Percentiles rank a stretch among this genome's conserved stretches.
These are phyloP conservation scores for Herpetospermum pedunculosum DNA, from an alignment of 306 rosid genomes.

Conservation along the genomic window DNA sequence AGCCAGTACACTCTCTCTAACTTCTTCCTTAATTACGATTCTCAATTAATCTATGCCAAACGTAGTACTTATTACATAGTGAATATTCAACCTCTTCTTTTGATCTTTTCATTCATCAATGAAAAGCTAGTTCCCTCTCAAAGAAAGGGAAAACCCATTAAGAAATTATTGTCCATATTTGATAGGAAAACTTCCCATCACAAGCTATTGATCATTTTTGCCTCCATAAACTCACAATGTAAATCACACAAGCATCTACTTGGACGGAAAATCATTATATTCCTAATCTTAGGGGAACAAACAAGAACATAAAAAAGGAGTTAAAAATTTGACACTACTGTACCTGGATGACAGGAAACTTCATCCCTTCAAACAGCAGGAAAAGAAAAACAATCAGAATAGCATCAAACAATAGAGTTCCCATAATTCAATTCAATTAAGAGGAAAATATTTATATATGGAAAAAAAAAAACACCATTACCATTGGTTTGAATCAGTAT, in stretches of 20 bases:
- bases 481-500: background rate
- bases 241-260: background rate
- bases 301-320: background rate
- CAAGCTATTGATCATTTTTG: background rate
- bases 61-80: background rate
- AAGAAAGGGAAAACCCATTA: background rate
- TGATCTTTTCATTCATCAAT: background rate
- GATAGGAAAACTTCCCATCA: background rate
- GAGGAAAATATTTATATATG: background rate
- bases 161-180: background rate
- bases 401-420: background rate
- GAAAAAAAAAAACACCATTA: background rate
- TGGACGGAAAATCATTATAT: background rate
- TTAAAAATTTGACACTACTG: background rate
- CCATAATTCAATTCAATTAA: background rate
- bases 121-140: background rate
- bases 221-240: background rate
- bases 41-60: background rate
- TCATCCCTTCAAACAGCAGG: background rate
- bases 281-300: background rate
- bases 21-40: background rate
- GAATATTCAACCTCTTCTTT: background rate
- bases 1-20: background rate
- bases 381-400: background rate
- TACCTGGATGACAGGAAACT: background rate